phyloP scores from a whole-genome alignment of 2,329 filamentous ascomycete genomes.

The Diplocarpon rosae region DNA sequence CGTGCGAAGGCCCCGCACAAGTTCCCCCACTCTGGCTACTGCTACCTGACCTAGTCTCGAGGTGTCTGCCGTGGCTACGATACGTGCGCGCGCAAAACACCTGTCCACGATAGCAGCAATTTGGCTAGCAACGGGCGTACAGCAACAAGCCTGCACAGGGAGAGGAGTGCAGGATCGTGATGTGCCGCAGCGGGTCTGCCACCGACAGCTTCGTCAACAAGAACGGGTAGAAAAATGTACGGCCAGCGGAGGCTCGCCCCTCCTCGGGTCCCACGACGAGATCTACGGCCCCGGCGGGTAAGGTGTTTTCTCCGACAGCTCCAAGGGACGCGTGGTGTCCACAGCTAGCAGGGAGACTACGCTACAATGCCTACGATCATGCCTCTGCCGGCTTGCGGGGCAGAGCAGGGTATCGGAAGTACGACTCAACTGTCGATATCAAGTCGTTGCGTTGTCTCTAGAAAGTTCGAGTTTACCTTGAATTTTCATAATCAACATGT shows the following conservation, averaged over 20 bases:
- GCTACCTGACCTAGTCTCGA: slow-evolving; percentile 53
- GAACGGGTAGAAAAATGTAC: slow-evolving; percentile 40
- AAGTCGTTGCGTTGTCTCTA: too few relatives aligned
- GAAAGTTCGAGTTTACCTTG: too few relatives aligned
- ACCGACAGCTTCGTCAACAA: slow-evolving; percentile 47
- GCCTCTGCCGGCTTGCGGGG: too few relatives aligned
- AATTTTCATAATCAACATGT: too few relatives aligned
- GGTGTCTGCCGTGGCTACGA: slow-evolving; percentile 55
- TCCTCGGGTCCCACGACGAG: slow-evolving; percentile 47
- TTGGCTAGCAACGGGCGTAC: not conserved
- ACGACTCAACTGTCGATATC: too few relatives aligned
- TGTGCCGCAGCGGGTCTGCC: slow-evolving; percentile 45
- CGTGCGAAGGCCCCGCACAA: slow-evolving; percentile 46
- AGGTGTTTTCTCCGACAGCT: slow-evolving; percentile 41
- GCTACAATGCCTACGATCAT: too few relatives aligned
- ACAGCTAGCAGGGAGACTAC: too few relatives aligned
- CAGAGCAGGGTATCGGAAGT: too few relatives aligned
- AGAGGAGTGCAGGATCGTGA: slow-evolving; percentile 54
- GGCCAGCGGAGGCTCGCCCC: slow-evolving; percentile 46
- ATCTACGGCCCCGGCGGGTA: slow-evolving; percentile 59
- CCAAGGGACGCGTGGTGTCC: slow-evolving; percentile 37
- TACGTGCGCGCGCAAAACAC: slow-evolving; percentile 10
- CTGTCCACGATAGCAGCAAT: slow-evolving; percentile 10
- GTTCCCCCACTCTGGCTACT: slow-evolving; percentile 43
- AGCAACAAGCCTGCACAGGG: slow-evolving; percentile 37